Percentiles rank a stretch among this genome's conserved stretches.
Evolutionary conservation across 176 grass and related monocot genomes (phyloP).

Genomic region (Musa schizocarpa): DNA sequence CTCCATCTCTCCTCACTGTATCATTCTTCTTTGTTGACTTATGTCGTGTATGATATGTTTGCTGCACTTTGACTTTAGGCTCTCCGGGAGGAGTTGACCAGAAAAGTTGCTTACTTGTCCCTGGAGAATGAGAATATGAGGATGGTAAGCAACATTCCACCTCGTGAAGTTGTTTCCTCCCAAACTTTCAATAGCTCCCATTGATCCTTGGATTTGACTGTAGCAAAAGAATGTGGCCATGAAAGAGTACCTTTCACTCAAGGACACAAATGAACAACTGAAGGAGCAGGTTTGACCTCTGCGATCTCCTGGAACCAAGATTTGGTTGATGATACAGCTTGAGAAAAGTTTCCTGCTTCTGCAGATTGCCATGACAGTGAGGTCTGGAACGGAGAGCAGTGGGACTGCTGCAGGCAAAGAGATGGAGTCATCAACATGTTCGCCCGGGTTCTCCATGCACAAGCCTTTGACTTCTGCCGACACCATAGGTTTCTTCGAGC

Average conservation of each 20-base stretch:
- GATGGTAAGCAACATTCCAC: conserved; percentile 26
- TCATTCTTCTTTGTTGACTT: neutral
- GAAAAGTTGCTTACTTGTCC: conserved; percentile 41
- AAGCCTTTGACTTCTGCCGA: neutral
- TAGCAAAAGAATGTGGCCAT: conserved; percentile 51
- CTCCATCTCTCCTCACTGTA: too few relatives aligned
- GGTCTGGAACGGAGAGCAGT: neutral
- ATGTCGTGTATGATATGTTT: neutral
- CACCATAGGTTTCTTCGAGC: neutral
- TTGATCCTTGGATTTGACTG: neutral
- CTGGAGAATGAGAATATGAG: conserved; percentile 48
- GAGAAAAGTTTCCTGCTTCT: neutral
- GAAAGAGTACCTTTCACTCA: conserved; percentile 38
- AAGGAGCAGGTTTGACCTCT: conserved; percentile 32
- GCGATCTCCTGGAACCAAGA: neutral
- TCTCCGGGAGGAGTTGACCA: conserved; percentile 44
- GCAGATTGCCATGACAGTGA: neutral
- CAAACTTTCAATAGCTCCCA: too few relatives aligned
- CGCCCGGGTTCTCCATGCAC: neutral
- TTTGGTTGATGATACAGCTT: neutral
- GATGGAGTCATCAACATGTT: neutral
- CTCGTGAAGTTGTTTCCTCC: neutral
- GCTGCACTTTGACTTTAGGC: conserved; percentile 21
- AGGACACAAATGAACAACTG: conserved; percentile 58
- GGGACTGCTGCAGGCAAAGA: neutral